phyloP scores from a whole-genome alignment of 768 basidiomycete species.

The Mycena galopus region DNA sequence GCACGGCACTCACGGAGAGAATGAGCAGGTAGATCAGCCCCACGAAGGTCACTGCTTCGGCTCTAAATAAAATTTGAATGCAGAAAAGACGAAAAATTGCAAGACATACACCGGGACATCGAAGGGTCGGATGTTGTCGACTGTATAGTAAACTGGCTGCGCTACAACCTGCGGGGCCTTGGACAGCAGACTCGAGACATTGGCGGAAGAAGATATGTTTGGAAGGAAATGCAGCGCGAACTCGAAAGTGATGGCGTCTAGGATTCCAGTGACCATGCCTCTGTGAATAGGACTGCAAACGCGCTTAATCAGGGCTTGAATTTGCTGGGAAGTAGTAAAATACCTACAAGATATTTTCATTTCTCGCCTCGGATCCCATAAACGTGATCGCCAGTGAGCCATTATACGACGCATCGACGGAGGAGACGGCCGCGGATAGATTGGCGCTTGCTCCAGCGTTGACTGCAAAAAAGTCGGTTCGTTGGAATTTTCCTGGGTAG shows the following conservation, averaged over 20 bases:
- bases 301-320: not conserved
- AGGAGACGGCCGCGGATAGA: conserved; percentile 7
- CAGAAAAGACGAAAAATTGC: not conserved
- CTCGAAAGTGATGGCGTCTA: conserved; percentile 38
- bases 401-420: conserved; percentile 2
- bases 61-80: conserved; percentile 33
- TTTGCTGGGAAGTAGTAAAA: too few relatives aligned
- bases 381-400: conserved; percentile 12
- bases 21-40: conserved; percentile 68
- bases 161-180: conserved; percentile 59
- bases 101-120: conserved; percentile 53
- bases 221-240: conserved; percentile 47
- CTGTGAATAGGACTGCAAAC: not conserved
- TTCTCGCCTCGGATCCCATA: conserved; percentile 19
- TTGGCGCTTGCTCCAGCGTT: not conserved
- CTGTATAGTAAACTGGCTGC: conserved; percentile 52
- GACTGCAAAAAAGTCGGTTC: not conserved
- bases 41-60: conserved; percentile 68
- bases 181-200: conserved; percentile 47
- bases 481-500: too few relatives aligned
- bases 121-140: conserved; percentile 61
- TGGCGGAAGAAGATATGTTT: conserved; percentile 39
- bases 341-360: conserved; percentile 18
- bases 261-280: not conserved
- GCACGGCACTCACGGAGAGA: conserved; percentile 46